phyloP scores from a whole-genome alignment of 768 basidiomycete species.

The Erythrobasidium yunnanense region DNA sequence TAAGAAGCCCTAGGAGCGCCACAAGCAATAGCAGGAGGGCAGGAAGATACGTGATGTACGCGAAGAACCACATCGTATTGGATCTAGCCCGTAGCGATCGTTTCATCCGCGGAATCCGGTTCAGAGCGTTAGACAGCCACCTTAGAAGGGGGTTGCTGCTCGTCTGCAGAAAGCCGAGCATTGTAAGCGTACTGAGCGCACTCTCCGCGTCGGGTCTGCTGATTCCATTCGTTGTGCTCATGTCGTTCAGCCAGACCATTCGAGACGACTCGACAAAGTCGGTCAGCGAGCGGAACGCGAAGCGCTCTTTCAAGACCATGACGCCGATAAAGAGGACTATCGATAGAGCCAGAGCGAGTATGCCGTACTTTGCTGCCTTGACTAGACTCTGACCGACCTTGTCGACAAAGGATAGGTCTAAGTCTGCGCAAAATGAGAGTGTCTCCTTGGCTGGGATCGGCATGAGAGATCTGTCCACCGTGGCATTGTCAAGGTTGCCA shows the following conservation, averaged over 20 bases:
- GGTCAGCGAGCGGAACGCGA: not conserved
- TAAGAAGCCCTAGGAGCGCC: constrained; percentile 77
- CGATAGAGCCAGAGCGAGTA: constrained; percentile 58
- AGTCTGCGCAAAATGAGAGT: constrained; percentile 59
- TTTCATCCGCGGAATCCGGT: constrained; percentile 46
- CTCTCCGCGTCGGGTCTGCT: constrained; percentile 4
- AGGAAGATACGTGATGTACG: constrained; percentile 69
- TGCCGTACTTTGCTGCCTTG: constrained; percentile 66
- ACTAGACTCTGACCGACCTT: constrained; percentile 69
- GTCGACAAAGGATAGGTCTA: constrained; percentile 78
- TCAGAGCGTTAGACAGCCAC: constrained; percentile 51
- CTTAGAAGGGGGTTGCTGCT: constrained; percentile 58
- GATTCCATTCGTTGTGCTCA: not conserved
- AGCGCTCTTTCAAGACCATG: constrained; percentile 18
- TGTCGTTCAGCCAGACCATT: not conserved
- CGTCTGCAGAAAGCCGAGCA: constrained; percentile 56
- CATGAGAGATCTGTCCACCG: constrained; percentile 51
- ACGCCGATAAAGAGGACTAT: constrained; percentile 63
- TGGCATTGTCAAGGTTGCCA: constrained; percentile 62
- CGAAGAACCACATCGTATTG: constrained; percentile 73
- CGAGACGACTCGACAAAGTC: not conserved
- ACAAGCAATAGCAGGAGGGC: constrained; percentile 57
- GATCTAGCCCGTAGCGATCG: constrained; percentile 52
- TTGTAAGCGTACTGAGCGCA: constrained; percentile 44
- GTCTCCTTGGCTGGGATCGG: constrained; percentile 63